phyloP scores from a whole-genome alignment of 345 rosid genomes.

The Abelmoschus esculentus region DNA sequence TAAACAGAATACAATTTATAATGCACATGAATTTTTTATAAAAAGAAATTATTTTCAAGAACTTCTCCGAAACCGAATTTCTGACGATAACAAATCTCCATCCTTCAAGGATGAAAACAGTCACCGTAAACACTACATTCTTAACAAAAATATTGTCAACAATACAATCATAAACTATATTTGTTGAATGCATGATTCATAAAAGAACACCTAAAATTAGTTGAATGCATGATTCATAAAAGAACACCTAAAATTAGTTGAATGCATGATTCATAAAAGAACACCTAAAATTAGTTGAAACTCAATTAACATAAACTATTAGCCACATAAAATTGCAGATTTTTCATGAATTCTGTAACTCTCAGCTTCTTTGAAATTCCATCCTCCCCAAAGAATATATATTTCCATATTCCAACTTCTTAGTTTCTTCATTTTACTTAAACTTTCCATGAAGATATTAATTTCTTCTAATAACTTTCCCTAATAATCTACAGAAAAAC shows the following conservation, averaged over 20 bases:
- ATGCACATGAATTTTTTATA: not conserved
- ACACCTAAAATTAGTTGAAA: not conserved
- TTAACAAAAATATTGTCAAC: not conserved
- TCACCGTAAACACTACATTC: not conserved
- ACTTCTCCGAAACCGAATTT: not conserved
- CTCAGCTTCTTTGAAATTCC: not conserved
- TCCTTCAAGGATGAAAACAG: not conserved
- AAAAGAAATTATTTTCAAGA: not conserved
- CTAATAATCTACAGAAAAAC: not conserved
- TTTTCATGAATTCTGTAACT: not conserved
- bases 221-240: no score
- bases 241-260: no score
- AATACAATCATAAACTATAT: not conserved
- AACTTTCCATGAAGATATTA: not conserved
- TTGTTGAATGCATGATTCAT: no score
- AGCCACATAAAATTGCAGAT: not conserved
- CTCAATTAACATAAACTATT: constrained; percentile 3
- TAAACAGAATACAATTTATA: not conserved
- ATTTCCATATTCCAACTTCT: not conserved
- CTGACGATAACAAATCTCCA: not conserved
- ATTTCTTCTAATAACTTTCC: not conserved
- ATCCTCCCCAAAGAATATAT: not conserved
- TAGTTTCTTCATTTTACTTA: not conserved
- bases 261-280: not conserved
- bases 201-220: no score